phyloP scores from a whole-genome alignment of 345 rosid genomes.

The Euphorbia tirucalli region DNA sequence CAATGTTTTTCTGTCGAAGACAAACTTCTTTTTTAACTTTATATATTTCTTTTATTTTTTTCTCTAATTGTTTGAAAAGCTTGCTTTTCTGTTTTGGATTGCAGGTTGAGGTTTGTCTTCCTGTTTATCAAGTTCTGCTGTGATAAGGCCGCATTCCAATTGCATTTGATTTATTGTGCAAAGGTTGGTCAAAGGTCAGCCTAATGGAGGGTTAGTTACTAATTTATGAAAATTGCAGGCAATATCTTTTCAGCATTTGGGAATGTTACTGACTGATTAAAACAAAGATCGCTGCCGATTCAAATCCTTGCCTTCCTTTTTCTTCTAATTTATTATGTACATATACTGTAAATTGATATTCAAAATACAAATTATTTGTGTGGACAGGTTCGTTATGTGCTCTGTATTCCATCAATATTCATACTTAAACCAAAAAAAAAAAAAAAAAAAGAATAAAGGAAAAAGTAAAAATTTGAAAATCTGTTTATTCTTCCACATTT shows the following conservation, averaged over 20 bases:
- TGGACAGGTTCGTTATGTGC: constrained; percentile 46
- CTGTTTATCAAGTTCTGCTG: constrained; percentile 14
- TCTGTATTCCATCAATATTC: constrained; percentile 39
- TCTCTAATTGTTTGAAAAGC: background rate
- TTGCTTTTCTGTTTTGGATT: constrained; percentile 8
- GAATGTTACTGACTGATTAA: constrained; percentile 53
- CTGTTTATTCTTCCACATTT: background rate
- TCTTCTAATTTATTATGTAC: constrained; percentile 51
- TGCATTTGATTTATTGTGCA: background rate
- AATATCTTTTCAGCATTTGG: constrained; percentile 20
- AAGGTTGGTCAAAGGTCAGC: constrained; percentile 21
- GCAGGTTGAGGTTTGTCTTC: constrained; percentile 45
- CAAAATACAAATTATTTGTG: constrained; percentile 45
- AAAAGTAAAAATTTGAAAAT: background rate
- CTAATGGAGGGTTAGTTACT: constrained; percentile 35
- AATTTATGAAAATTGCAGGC: constrained; percentile 34
- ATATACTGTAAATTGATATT: constrained; percentile 64
- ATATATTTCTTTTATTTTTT: too few relatives aligned
- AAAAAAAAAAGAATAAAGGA: constrained; percentile 12
- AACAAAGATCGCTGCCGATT: constrained; percentile 28
- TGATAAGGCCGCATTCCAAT: constrained; percentile 2
- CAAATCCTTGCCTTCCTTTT: constrained; percentile 28
- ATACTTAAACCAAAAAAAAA: constrained; percentile 44
- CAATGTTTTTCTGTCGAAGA: too few relatives aligned
- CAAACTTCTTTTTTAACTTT: too few relatives aligned